Conservation (phyloP, 179 eudicot species). For the Beta corolliflora region DNA sequence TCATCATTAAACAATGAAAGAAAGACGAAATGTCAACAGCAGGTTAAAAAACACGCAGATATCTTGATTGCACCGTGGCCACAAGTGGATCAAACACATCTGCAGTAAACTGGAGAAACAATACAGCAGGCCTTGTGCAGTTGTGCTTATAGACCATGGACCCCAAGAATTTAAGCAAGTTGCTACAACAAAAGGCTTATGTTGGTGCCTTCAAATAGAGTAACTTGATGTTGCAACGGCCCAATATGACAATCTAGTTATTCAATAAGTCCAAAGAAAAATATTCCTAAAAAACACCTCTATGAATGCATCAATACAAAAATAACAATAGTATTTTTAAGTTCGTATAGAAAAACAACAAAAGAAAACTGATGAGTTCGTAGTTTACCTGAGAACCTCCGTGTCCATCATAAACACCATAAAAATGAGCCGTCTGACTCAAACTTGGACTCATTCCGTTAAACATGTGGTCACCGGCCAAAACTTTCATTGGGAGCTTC, state of each 20-base stretch:
- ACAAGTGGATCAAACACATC: background rate
- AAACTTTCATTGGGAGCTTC: conserved; percentile 49
- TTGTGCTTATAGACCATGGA: background rate
- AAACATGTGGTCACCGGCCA: conserved; percentile 31
- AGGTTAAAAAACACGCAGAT: background rate
- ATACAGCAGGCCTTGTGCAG: background rate
- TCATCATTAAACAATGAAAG: background rate
- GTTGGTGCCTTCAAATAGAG: background rate
- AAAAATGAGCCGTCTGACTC: conserved; percentile 44
- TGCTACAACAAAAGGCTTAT: background rate
- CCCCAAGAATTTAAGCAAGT: background rate
- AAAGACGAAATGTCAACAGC: background rate
- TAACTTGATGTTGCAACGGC: background rate
- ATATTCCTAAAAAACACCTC: background rate
- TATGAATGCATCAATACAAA: no score
- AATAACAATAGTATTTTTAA: background rate
- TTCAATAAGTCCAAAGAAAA: background rate
- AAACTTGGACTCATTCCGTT: conserved; percentile 39
- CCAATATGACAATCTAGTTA: background rate
- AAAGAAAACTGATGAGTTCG: background rate
- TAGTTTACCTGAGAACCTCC: conserved; percentile 61
- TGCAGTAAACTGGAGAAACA: background rate
- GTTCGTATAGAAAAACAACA: background rate
- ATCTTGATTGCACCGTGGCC: background rate
- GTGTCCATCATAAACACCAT: conserved; percentile 74